phyloP scores from a whole-genome alignment of 768 basidiomycete genomes.

The Kwoniella dendrophila region DNA sequence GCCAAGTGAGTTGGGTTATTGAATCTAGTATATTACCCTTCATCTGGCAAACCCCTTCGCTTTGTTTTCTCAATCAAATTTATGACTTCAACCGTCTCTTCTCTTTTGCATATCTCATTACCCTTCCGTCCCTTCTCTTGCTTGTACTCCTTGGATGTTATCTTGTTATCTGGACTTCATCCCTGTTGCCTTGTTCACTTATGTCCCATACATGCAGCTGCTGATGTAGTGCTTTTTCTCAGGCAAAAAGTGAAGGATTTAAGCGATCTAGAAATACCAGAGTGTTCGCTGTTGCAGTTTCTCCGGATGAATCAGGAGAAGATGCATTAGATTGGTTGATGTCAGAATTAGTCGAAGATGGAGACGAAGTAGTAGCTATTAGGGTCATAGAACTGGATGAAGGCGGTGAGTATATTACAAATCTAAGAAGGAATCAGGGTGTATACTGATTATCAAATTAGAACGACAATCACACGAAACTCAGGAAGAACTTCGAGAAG shows the following conservation, averaged over 20 bases:
- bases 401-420: constrained; percentile 62
- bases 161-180: no score
- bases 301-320: constrained; percentile 80
- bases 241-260: constrained; percentile 81
- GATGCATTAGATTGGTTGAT: constrained; percentile 93
- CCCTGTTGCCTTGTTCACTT: no score
- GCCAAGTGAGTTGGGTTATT: constrained; percentile 29
- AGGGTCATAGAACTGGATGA: constrained; percentile 87
- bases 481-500: constrained; percentile 64
- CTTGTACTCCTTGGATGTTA: no score
- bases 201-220: not conserved
- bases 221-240: not conserved
- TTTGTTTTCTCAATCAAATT: no score
- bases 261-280: constrained; percentile 73
- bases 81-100: no score
- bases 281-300: constrained; percentile 85
- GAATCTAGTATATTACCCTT: no score
- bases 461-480: constrained; percentile 61
- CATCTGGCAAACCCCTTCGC: no score
- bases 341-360: constrained; percentile 69
- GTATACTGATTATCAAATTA: constrained; percentile 41
- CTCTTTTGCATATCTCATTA: no score
- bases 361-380: constrained; percentile 90
- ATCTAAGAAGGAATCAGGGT: not conserved
- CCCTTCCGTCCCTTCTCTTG: no score